Conservation (phyloP, 495 filamentous ascomycete genomes). For the Penicillium herquei region DNA sequence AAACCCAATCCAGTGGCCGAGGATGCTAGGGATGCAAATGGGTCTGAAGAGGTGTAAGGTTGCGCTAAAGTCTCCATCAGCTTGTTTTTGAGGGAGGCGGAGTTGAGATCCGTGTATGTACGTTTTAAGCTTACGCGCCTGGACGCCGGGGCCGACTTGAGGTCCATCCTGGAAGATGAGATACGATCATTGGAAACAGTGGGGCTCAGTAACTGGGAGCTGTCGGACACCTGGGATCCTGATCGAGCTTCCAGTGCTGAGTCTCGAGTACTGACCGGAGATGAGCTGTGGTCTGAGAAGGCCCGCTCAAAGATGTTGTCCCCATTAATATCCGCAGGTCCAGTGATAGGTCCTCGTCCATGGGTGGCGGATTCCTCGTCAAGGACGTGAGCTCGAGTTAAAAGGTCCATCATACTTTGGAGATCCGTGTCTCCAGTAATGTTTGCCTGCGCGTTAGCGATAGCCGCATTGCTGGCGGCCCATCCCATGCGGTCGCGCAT, state of each 20-base stretch:
- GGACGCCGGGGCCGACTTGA: conserved; percentile 43
- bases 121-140: conserved; percentile 76
- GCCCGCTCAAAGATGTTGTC: conserved; percentile 80
- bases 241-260: conserved; percentile 12
- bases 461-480: conserved; percentile 60
- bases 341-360: conserved; percentile 65
- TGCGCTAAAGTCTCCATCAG: conserved; percentile 87
- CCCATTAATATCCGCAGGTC: conserved; percentile 65
- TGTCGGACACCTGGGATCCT: conserved; percentile 22
- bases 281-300: conserved; percentile 52
- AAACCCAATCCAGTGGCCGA: conserved; percentile 36
- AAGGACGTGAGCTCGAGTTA: conserved; percentile 74
- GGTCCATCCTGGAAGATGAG: conserved; percentile 30
- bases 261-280: conserved; percentile 21
- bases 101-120: conserved; percentile 79
- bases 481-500: conserved; percentile 93
- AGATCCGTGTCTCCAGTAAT: conserved; percentile 79
- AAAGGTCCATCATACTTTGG: conserved; percentile 85
- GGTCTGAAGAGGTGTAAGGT: conserved; percentile 63
- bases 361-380: conserved; percentile 49
- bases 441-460: conserved; percentile 79
- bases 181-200: conserved; percentile 32
- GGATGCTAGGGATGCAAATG: conserved; percentile 43
- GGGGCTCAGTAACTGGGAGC: conserved; percentile 30
- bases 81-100: conserved; percentile 71